Evolutionary conservation across 2,329 filamentous ascomycete species (phyloP).

Genomic region (Graphilbum fragrans): DNA sequence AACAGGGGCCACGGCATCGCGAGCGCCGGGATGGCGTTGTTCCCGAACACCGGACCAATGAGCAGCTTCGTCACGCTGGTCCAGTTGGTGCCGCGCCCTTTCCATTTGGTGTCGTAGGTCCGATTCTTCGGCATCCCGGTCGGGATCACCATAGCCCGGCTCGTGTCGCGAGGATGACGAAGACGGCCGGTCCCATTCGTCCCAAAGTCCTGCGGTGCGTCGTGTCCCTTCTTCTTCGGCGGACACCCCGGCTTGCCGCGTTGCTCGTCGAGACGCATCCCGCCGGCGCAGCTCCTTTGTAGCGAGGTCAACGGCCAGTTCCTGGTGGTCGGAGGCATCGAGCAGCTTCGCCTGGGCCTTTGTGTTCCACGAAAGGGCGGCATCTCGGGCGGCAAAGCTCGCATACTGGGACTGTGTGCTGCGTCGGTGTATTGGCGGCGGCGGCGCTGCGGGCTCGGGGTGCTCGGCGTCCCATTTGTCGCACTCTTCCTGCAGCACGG

Average conservation of each 20-base stretch:
- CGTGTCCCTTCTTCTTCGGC: conserved; percentile 46
- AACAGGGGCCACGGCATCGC: conserved; percentile 2
- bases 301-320: conserved; percentile 66
- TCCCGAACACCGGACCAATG: conserved; percentile 11
- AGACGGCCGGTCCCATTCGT: conserved; percentile 21
- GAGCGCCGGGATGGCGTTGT: conserved; percentile 8
- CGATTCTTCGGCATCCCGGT: not conserved
- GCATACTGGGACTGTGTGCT: conserved; percentile 17
- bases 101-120: conserved; percentile 38
- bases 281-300: conserved; percentile 59
- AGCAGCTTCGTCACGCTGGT: conserved; percentile 19
- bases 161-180: conserved; percentile 13
- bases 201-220: conserved; percentile 33
- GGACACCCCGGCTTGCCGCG: conserved; percentile 42
- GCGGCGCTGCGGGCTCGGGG: conserved; percentile 8
- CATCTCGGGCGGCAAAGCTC: conserved; percentile 43
- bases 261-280: conserved; percentile 47
- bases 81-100: conserved; percentile 33
- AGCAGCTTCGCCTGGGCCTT: conserved; percentile 40
- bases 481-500: conserved; percentile 60
- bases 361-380: conserved; percentile 38
- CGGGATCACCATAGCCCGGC: conserved; percentile 25
- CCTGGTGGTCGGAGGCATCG: conserved; percentile 58
- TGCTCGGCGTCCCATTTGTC: conserved; percentile 51
- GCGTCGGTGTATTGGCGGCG: not conserved